Evolutionary conservation across 1,139 yeast species (phyloP).

Genomic region (Suhomyces atakaporum): DNA sequence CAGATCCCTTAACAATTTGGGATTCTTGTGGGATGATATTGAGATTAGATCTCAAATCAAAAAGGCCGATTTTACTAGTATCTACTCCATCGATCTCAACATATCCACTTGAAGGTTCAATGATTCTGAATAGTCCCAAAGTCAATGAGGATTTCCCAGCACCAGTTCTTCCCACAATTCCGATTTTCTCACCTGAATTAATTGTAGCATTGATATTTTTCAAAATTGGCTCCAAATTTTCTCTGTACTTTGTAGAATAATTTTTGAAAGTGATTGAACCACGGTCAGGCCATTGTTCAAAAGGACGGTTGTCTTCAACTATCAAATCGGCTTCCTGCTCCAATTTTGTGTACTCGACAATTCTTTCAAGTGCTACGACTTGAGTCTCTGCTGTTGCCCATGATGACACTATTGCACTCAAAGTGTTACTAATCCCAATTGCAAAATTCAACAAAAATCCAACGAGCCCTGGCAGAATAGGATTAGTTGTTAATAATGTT

Average conservation of each 20-base stretch:
- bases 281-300: conserved; percentile 25
- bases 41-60: conserved; percentile 30
- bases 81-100: conserved; percentile 30
- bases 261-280: conserved; percentile 27
- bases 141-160: conserved; percentile 36
- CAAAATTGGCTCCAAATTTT: conserved; percentile 30
- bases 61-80: conserved; percentile 28
- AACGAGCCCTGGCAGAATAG: conserved; percentile 27
- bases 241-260: conserved; percentile 30
- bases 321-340: conserved; percentile 27
- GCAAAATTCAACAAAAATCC: conserved; percentile 34
- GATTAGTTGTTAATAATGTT: conserved; percentile 22
- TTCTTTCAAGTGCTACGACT: conserved; percentile 30
- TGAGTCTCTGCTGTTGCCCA: conserved; percentile 32
- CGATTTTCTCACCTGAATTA: conserved; percentile 29
- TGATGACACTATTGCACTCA: conserved; percentile 27
- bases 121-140: conserved; percentile 32
- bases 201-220: conserved; percentile 24
- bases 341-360: conserved; percentile 28
- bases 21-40: conserved; percentile 37
- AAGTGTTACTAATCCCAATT: conserved; percentile 23
- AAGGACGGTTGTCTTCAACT: conserved; percentile 25
- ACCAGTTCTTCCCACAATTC: conserved; percentile 37
- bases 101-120: conserved; percentile 30
- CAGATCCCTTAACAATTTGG: conserved; percentile 31